These are phyloP conservation scores for Penicillium sp. DNA, from an alignment of 2,329 filamentous ascomycete species.

Conservation along the genomic window DNA sequence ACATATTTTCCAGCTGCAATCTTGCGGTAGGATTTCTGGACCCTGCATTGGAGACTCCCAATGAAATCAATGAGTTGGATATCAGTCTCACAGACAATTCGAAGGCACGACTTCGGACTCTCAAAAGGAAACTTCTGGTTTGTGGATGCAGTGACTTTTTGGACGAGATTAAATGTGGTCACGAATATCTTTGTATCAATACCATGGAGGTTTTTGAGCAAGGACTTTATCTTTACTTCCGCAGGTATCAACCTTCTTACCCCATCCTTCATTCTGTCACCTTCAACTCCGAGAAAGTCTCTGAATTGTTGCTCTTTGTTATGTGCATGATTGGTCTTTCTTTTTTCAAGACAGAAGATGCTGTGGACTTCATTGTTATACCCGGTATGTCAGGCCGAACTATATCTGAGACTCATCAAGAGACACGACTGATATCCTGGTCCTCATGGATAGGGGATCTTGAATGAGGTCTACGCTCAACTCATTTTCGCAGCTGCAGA, in stretches of 20 bases:
- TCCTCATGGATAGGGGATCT: background rate
- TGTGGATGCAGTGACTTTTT: conserved; percentile 4
- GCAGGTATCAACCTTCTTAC: conserved; percentile 6
- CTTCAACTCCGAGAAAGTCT: background rate
- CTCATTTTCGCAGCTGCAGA: background rate
- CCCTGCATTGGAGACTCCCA: background rate
- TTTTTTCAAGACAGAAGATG: conserved; percentile 8
- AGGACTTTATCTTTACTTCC: conserved; percentile 9
- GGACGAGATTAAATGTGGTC: conserved; percentile 1
- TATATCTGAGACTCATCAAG: too few species aligned
- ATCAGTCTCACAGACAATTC: conserved; percentile 1
- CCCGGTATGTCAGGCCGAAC: background rate
- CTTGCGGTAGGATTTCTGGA: background rate
- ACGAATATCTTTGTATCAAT: conserved; percentile 5
- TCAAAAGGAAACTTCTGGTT: background rate
- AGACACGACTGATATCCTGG: background rate
- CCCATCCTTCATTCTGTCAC: conserved; percentile 4
- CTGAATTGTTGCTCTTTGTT: conserved; percentile 2
- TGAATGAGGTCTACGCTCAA: background rate
- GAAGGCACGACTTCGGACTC: background rate
- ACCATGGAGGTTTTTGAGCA: conserved; percentile 5
- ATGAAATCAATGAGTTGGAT: background rate
- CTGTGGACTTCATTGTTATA: conserved; percentile 2
- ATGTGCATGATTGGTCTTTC: conserved; percentile 11
- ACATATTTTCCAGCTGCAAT: conserved; percentile 1